These are phyloP conservation scores for Iris pallida DNA, from an alignment of 116 monocot genomes.

Conservation along the genomic window DNA sequence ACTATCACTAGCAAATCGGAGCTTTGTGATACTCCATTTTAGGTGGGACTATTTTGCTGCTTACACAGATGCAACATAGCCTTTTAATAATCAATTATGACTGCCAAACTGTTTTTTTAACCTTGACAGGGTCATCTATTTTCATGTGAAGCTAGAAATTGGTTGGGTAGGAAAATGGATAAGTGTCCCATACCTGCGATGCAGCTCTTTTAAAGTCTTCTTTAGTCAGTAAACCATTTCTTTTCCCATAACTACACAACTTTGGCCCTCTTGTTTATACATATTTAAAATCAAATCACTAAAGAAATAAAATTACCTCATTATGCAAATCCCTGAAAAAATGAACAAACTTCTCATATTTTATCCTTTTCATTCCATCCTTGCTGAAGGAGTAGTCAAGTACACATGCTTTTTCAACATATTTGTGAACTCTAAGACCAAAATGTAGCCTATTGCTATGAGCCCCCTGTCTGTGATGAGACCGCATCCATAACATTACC, in stretches of 20 bases:
- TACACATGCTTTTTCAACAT: conserved; percentile 69
- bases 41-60: no score
- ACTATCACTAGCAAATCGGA: no score
- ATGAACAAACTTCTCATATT: conserved; percentile 76
- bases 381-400: conserved; percentile 80
- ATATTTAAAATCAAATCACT: background rate
- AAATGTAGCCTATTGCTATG: conserved; percentile 57
- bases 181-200: conserved; percentile 41
- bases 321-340: conserved; percentile 75
- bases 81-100: no score
- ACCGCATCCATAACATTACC: conserved; percentile 84
- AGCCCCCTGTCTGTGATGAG: conserved; percentile 79
- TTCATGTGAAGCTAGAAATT: background rate
- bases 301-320: conserved; percentile 48
- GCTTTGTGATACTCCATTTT: no score
- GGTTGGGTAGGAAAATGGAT: background rate
- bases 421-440: conserved; percentile 41
- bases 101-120: no score
- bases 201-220: conserved; percentile 80
- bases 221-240: conserved; percentile 78
- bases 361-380: conserved; percentile 59
- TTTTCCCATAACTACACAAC: conserved; percentile 60
- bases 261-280: no score
- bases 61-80: no score
- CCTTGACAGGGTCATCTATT: background rate